Conservation (phyloP, 1,139 yeast genomes). For the Geotrichum fermentans region DNA sequence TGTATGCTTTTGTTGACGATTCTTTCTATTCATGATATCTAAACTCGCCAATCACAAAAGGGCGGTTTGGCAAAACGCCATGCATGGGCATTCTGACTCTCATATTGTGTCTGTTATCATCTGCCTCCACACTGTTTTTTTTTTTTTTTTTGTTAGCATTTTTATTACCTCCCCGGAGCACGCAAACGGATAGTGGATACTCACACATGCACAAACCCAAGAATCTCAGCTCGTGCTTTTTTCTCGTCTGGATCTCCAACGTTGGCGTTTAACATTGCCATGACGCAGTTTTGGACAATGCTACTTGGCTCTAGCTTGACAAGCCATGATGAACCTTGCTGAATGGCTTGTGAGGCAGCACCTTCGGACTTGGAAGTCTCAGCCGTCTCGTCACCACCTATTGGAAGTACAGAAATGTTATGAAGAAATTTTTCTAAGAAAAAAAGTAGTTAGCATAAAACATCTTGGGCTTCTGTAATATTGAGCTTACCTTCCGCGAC, state of each 20-base stretch:
- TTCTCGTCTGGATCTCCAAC: constrained; percentile 47
- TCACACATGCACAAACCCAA: constrained; percentile 54
- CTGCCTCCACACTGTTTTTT: constrained; percentile 52
- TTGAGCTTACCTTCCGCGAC: constrained; percentile 39
- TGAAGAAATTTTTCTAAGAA: constrained; percentile 17
- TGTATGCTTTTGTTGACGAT: too few species aligned
- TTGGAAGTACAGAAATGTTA: constrained; percentile 40
- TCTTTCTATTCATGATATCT: constrained; percentile 71
- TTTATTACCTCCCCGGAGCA: too few species aligned
- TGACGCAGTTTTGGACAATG: constrained; percentile 63
- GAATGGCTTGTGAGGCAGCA: constrained; percentile 10
- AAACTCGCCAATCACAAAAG: constrained; percentile 60
- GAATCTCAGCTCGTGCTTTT: constrained; percentile 54
- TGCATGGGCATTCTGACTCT: constrained; percentile 82
- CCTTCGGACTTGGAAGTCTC: constrained; percentile 8
- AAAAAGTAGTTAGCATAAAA: constrained; percentile 6
- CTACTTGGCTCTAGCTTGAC: constrained; percentile 48
- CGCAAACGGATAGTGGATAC: too few species aligned
- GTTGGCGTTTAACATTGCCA: constrained; percentile 66
- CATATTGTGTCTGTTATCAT: constrained; percentile 65
- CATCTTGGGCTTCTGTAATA: constrained; percentile 4
- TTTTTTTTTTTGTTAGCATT: too few species aligned
- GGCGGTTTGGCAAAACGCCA: constrained; percentile 71
- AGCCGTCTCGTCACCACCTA: constrained; percentile 27
- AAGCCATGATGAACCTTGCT: constrained; percentile 24